Evolutionary conservation across 192 early-diverging fungal genomes (phyloP).

Genomic region (Allomyces macrogynus): DNA sequence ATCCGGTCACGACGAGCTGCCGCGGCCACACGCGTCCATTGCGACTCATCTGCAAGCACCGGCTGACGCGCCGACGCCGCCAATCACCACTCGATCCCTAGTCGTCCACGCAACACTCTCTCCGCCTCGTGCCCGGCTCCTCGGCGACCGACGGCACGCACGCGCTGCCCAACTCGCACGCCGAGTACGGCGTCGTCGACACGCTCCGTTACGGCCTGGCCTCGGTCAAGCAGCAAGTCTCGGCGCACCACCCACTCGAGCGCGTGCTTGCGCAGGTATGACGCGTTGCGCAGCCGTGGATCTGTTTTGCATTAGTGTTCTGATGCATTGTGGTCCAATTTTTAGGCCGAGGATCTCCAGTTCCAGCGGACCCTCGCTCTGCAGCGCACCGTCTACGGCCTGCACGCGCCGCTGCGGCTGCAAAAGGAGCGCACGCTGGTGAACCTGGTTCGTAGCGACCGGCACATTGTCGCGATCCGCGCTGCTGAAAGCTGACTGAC

Average conservation of each 20-base stretch:
- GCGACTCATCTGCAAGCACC: too few species aligned
- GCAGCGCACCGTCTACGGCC: conserved; percentile 59
- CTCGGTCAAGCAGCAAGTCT: conserved; percentile 38
- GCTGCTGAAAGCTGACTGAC: conserved; percentile 17
- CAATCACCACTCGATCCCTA: too few species aligned
- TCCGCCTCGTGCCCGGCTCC: conserved; percentile 14
- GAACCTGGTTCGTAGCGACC: conserved; percentile 14
- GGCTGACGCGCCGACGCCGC: too few species aligned
- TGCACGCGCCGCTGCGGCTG: conserved; percentile 75
- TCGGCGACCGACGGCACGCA: conserved; percentile 10
- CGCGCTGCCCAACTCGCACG: conserved; percentile 20
- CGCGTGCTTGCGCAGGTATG: conserved; percentile 30
- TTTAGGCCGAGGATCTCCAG: conserved; percentile 71
- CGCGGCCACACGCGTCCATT: too few species aligned
- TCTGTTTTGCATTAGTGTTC: conserved; percentile 1
- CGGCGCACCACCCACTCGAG: conserved; percentile 60
- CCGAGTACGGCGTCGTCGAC: conserved; percentile 61
- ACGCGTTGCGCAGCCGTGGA: not conserved
- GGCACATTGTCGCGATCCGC: conserved; percentile 13
- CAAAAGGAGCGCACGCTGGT: conserved; percentile 74
- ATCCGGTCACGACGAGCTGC: too few species aligned
- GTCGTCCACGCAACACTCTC: conserved; percentile 7
- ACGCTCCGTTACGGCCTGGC: conserved; percentile 53
- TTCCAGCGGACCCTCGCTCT: conserved; percentile 55
- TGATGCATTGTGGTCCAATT: conserved; percentile 1